A percentile compares a stretch with the other conserved stretches of the same genome.
Evolutionary conservation across 2,329 filamentous ascomycete genomes (phyloP).

Genomic region (Penicillium brevicompactum): DNA sequence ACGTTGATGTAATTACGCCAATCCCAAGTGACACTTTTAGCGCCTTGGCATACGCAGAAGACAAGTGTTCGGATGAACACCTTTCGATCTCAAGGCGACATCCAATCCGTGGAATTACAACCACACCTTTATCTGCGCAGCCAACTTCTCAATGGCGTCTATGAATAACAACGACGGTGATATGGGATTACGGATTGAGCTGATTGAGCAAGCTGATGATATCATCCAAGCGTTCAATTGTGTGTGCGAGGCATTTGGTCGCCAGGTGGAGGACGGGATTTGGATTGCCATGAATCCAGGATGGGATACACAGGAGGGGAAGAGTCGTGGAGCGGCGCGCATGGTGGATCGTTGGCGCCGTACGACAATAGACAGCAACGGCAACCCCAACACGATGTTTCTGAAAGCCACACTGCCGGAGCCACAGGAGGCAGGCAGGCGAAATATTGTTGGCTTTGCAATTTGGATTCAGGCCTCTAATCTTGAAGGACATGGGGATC

Average conservation of each 20-base stretch:
- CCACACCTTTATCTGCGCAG: neutral
- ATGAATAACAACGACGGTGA: neutral
- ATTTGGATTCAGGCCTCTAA: conserved; percentile 59
- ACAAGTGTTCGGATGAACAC: neutral
- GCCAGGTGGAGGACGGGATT: conserved; percentile 53
- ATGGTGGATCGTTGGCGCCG: conserved; percentile 48
- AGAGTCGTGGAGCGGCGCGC: conserved; percentile 36
- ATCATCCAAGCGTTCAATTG: conserved; percentile 9
- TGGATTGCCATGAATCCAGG: conserved; percentile 57
- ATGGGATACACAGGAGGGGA: conserved; percentile 56
- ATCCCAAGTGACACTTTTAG: neutral
- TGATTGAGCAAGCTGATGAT: conserved; percentile 7
- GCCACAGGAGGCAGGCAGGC: neutral
- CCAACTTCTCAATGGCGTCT: neutral
- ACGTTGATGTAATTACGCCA: neutral
- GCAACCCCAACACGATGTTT: conserved; percentile 50
- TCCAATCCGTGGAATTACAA: neutral
- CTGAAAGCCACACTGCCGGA: conserved; percentile 55
- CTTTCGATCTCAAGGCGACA: neutral
- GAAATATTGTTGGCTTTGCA: conserved; percentile 53
- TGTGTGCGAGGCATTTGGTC: conserved; percentile 46
- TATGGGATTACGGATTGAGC: conserved; percentile 5
- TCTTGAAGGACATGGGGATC: conserved; percentile 52
- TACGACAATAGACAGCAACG: conserved; percentile 43
- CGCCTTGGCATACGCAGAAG: neutral